phyloP scores from a whole-genome alignment of 768 basidiomycete genomes.

The Lentinula guzmanii region DNA sequence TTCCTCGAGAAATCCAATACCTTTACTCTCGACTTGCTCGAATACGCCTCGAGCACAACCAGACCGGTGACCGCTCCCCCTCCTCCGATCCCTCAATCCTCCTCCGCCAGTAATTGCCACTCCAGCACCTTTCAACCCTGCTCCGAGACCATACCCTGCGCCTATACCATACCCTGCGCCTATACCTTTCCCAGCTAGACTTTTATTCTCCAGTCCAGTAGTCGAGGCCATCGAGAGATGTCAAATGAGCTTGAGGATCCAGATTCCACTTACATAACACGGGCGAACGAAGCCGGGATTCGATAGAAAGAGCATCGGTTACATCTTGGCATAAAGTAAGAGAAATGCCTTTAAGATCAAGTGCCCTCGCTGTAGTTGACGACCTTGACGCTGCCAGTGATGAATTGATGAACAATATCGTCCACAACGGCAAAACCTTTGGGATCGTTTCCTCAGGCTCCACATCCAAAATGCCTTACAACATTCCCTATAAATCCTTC shows the following conservation, averaged over 20 bases:
- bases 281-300: slow-evolving; percentile 88
- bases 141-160: too few relatives aligned
- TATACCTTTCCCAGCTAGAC: too few relatives aligned
- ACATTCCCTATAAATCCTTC: slow-evolving; percentile 82
- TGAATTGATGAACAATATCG: not conserved
- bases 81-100: not conserved
- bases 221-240: slow-evolving; percentile 83
- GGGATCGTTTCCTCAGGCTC: slow-evolving; percentile 47
- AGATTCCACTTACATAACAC: slow-evolving; percentile 84
- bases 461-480: slow-evolving; percentile 69
- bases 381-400: slow-evolving; percentile 23
- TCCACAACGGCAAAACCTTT: not conserved
- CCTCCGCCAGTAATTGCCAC: not conserved
- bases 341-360: slow-evolving; percentile 75
- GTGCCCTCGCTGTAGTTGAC: slow-evolving; percentile 54
- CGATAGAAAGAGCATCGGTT: slow-evolving; percentile 86
- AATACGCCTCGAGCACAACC: slow-evolving; percentile 1
- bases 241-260: slow-evolving; percentile 81
- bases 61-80: not conserved
- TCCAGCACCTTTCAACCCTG: not conserved
- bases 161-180: too few relatives aligned
- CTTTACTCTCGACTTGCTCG: not conserved
- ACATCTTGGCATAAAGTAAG: slow-evolving; percentile 74
- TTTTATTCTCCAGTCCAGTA: too few relatives aligned
- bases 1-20: slow-evolving; percentile 75